Base-by-base conservation (phyloP, 805 yeast genomes). In the Sugiyamaella qingdaonensis region DNA sequence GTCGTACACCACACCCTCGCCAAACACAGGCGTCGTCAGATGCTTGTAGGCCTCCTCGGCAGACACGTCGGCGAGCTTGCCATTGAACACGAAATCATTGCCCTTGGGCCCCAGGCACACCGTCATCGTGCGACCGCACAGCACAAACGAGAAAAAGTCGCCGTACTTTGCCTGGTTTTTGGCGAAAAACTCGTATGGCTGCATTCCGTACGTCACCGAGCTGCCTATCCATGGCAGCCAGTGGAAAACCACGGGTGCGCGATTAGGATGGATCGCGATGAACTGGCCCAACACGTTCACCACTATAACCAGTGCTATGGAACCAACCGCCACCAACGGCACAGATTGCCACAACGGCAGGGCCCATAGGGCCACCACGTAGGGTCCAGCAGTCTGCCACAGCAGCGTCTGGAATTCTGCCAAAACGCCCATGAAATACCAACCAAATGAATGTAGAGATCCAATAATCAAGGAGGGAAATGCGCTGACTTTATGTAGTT, bases 11-110 rank as follows among this genome's bases (percentile, higher is more conserved):
- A 94, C 99, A 64, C 98, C 99, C 66, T 90, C 83, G 63, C 99
- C 99, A 62, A 94, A 94, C 13, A 90, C 97, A 11, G 99, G 99
- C n/a, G 98, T 92, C n/a, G 99, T 94, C 71, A 94, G 78, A 68
- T 91, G 97, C 57, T 85, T 78, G 74, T 94, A 94, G 37, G 97
- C 98, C 47, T 87, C 97, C 69, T 94, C 98, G 46, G 99, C 99
- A 47, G 90, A 84, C 21, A 91, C 98, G 63, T 89, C 96, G 31
- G 84, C 80, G 51, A 86, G 77, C 72, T 88, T 91, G 42, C 96
- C 88, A 71, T 94, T 94, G 62, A 94, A 82, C 45, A 92, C 89
- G 68, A 94, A 91, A 69, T 94, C 99, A 71, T 94, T 97, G 61
- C 99, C 99, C 72, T 88, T 88, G 62, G 98, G 97, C 48, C 98